Evolutionary conservation across 192 early-diverging fungal species (phyloP).

Genomic region (Coemansia sp.): DNA sequence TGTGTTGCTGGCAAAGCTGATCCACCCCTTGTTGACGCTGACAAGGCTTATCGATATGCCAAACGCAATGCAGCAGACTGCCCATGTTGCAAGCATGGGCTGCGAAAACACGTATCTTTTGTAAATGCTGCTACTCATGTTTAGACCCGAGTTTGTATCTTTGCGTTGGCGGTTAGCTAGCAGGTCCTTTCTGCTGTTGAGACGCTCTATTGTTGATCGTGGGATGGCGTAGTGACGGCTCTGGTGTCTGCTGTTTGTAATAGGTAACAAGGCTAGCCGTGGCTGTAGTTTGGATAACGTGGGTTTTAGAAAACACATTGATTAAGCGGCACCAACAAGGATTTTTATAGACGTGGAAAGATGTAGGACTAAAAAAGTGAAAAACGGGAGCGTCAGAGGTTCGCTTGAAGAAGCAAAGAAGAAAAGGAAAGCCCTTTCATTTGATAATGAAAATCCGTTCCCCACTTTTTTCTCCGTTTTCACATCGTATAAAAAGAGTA

Average conservation of each 20-base stretch:
- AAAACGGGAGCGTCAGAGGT: not conserved
- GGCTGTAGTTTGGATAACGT: conserved; percentile 3
- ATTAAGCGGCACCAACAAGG: not conserved
- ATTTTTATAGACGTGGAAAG: not conserved
- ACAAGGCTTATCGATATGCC: conserved; percentile 36
- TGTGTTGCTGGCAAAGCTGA: conserved; percentile 20
- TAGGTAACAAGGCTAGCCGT: conserved; percentile 6
- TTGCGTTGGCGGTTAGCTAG: conserved; percentile 4
- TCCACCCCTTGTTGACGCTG: conserved; percentile 48
- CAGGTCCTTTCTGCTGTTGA: not conserved
- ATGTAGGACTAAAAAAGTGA: not conserved
- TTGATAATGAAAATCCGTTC: too few species aligned
- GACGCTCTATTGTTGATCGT: conserved; percentile 26
- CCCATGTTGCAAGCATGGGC: conserved; percentile 53
- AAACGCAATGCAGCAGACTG: conserved; percentile 46
- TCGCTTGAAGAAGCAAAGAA: too few species aligned
- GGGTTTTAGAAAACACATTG: not conserved
- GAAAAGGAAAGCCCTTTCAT: too few species aligned
- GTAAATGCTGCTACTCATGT: conserved; percentile 11
- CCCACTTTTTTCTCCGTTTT: too few species aligned
- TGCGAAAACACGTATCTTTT: conserved; percentile 34
- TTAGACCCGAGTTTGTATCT: not conserved
- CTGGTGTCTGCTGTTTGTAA: not conserved
- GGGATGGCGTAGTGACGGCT: conserved; percentile 48
- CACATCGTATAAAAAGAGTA: too few species aligned